Conservation (phyloP, 163 green algal genomes). For the Prototheca wickerhamii region DNA sequence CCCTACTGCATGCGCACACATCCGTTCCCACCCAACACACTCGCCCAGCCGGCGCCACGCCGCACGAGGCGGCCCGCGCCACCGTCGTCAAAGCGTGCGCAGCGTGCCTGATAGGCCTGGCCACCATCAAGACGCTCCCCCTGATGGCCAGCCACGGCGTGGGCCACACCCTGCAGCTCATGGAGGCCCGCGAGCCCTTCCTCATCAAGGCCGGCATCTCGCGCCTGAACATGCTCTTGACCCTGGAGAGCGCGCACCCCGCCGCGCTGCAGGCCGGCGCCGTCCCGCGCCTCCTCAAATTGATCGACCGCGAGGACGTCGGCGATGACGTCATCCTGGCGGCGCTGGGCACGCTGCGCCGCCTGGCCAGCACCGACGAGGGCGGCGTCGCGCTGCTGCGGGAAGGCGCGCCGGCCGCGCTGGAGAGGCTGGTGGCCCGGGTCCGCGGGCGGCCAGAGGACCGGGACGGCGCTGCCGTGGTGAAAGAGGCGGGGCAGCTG, state of each 20-base stretch:
- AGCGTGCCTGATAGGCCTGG: background rate
- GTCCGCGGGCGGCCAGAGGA: background rate
- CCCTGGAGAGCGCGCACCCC: slow-evolving; percentile 33
- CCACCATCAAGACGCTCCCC: background rate
- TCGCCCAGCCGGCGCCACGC: no score
- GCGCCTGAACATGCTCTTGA: slow-evolving; percentile 12
- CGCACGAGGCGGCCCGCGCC: background rate
- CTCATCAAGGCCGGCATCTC: background rate
- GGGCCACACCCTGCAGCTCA: background rate
- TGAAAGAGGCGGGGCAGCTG: background rate
- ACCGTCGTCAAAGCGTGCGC: background rate
- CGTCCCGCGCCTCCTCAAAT: background rate
- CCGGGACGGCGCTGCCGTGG: background rate
- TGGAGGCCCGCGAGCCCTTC: background rate
- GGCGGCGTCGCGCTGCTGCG: background rate
- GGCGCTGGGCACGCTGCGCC: background rate
- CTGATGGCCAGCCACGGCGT: background rate
- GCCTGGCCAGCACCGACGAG: background rate
- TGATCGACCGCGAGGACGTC: background rate
- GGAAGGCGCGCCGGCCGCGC: background rate
- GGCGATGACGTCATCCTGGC: background rate
- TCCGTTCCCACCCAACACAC: no score
- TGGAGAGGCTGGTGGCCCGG: background rate
- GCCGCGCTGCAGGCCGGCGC: background rate
- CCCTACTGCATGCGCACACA: no score